Percentiles rank a stretch among this genome's conserved stretches.
phyloP scores from a whole-genome alignment of 345 rosid species.

The Mallotus nudiflorus region DNA sequence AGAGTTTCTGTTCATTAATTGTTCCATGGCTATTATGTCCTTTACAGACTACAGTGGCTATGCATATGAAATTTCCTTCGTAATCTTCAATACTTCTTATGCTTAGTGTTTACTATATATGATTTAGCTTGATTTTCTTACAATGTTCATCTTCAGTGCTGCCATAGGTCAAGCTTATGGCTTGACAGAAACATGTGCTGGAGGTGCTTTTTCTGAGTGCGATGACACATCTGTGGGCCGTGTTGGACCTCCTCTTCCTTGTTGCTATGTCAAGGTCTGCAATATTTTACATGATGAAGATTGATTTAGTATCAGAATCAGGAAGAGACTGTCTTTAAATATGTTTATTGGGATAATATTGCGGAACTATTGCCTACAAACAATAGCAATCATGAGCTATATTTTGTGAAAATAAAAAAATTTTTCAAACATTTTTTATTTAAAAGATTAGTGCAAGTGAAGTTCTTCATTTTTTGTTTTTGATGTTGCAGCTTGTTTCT shows the following conservation, averaged over 20 bases:
- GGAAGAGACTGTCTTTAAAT: not conserved
- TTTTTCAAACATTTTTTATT: not conserved
- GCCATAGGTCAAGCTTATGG: constrained; percentile 92
- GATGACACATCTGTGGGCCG: constrained; percentile 78
- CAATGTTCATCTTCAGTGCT: constrained; percentile 46
- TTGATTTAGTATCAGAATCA: constrained; percentile 1
- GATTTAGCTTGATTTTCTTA: constrained; percentile 12
- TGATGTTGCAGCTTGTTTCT: constrained; percentile 66
- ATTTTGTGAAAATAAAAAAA: not conserved
- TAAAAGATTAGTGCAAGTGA: not conserved
- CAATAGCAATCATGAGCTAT: constrained; percentile 4
- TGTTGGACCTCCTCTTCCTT: constrained; percentile 92
- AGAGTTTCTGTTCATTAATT: no score
- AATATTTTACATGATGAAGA: not conserved
- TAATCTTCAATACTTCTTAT: not conserved
- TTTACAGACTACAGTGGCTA: not conserved
- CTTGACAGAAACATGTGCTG: constrained; percentile 93
- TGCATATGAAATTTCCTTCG: not conserved
- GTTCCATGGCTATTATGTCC: not conserved
- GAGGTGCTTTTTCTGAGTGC: constrained; percentile 77
- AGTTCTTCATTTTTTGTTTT: constrained; percentile 12
- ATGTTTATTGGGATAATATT: not conserved
- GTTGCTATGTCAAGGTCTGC: constrained; percentile 69
- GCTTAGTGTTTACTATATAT: no score
- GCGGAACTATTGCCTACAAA: not conserved